These are phyloP conservation scores for Castanea crenata DNA, from an alignment of 306 rosid genomes.

Conservation along the genomic window DNA sequence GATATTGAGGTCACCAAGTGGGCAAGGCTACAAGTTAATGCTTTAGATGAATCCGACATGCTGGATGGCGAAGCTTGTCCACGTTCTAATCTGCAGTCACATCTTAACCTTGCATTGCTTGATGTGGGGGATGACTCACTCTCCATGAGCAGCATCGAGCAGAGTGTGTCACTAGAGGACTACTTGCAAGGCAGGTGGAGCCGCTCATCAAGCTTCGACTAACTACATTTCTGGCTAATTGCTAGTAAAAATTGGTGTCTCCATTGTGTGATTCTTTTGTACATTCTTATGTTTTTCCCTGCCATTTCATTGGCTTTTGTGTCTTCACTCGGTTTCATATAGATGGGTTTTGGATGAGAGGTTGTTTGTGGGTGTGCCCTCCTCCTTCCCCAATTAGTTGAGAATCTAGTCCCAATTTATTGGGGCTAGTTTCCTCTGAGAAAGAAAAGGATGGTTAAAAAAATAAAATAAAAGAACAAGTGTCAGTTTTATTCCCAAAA, in stretches of 20 bases:
- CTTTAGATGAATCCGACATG: conserved; percentile 41
- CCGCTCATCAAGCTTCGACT: conserved; percentile 94
- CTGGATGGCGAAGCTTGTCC: conserved; percentile 60
- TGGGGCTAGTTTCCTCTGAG: conserved; percentile 28
- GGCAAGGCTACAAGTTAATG: conserved; percentile 70
- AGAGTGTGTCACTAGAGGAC: conserved; percentile 71
- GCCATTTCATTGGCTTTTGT: conserved; percentile 13
- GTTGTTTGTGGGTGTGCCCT: conserved; percentile 82
- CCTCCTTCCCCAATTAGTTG: conserved; percentile 66
- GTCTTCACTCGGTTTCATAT: conserved; percentile 17
- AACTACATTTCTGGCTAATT: conserved; percentile 29
- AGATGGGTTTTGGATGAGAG: conserved; percentile 85
- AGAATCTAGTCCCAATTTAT: conserved; percentile 25
- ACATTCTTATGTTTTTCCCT: conserved; percentile 33
- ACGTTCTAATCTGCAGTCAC: conserved; percentile 72
- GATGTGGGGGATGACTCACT: conserved; percentile 93
- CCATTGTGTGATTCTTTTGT: conserved; percentile 39
- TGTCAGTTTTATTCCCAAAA: conserved; percentile 26
- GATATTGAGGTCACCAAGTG: conserved; percentile 65
- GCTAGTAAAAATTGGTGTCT: conserved; percentile 11
- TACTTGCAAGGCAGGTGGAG: conserved; percentile 91
- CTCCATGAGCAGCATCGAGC: conserved; percentile 83
- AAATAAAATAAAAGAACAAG: background rate
- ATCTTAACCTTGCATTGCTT: conserved; percentile 84
- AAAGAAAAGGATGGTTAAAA: background rate